Evolutionary conservation across 768 basidiomycete genomes (phyloP).

Genomic region (Cubamyces sp.): DNA sequence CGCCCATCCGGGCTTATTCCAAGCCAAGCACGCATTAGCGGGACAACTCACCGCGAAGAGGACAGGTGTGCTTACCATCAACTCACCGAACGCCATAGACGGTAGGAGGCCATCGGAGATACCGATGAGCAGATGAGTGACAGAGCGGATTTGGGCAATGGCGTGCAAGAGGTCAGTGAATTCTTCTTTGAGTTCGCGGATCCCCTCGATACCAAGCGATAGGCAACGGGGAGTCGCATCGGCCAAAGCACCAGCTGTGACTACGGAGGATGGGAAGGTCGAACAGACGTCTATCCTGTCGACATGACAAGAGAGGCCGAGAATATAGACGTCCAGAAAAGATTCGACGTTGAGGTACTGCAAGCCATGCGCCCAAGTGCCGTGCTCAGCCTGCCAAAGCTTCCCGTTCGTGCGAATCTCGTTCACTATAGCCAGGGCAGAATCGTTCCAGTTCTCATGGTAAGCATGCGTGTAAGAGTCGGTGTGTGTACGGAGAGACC

Average conservation of each 20-base stretch:
- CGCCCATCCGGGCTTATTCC: too few species aligned
- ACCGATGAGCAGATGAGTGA: neutral
- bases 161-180: neutral
- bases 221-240: neutral
- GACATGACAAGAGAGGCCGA: neutral
- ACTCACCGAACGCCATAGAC: neutral
- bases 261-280: neutral
- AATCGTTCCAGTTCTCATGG: neutral
- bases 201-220: neutral
- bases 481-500: neutral
- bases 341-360: neutral
- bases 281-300: neutral
- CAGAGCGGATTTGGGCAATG: neutral
- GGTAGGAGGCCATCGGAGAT: neutral
- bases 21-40: too few species aligned
- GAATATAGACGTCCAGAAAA: neutral
- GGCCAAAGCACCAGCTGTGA: neutral
- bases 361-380: neutral
- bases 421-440: neutral
- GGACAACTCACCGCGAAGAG: neutral
- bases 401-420: neutral
- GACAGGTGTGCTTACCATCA: neutral
- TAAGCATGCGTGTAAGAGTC: too few species aligned
- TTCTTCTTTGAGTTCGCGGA: neutral
- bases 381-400: neutral